A percentile compares a stretch with the other conserved stretches of the same genome.
These are phyloP conservation scores for Venturia effusa DNA, from an alignment of 2,329 filamentous ascomycete genomes.

Conservation along the genomic window DNA sequence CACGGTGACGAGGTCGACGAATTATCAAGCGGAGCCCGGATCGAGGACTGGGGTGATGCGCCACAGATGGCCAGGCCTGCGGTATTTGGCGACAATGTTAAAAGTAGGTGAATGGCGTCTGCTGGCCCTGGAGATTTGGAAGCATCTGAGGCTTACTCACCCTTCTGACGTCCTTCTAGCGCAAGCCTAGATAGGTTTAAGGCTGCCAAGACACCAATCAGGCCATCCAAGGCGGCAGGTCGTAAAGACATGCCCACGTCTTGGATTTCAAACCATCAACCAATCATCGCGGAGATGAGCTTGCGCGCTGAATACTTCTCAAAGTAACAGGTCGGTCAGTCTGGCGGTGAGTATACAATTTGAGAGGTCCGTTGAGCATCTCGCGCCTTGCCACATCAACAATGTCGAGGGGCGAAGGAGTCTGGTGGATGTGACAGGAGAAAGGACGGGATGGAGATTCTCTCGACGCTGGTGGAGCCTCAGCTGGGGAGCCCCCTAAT, in stretches of 20 bases:
- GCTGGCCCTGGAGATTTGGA: not conserved
- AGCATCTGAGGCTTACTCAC: slow-evolving; percentile 2
- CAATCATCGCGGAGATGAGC: not conserved
- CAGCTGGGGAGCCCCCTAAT: not conserved
- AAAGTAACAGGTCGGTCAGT: not conserved
- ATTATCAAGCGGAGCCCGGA: not conserved
- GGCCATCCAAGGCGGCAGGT: not conserved
- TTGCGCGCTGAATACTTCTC: not conserved
- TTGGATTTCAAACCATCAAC: not conserved
- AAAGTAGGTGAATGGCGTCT: not conserved
- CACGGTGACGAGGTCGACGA: not conserved
- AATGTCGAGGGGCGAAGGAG: not conserved
- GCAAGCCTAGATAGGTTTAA: not conserved
- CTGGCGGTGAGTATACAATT: not conserved
- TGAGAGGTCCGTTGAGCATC: not conserved
- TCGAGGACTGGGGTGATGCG: not conserved
- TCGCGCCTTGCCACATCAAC: not conserved
- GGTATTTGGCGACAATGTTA: not conserved
- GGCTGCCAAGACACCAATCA: not conserved
- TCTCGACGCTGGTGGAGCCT: not conserved
- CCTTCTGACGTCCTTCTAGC: not conserved
- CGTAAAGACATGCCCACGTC: not conserved
- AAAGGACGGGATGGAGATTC: not conserved
- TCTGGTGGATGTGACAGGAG: not conserved
- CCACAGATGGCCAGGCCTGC: not conserved